Evolutionary conservation across 2,329 filamentous ascomycete genomes (phyloP).

Genomic region (Aspergillus phoenicis): DNA sequence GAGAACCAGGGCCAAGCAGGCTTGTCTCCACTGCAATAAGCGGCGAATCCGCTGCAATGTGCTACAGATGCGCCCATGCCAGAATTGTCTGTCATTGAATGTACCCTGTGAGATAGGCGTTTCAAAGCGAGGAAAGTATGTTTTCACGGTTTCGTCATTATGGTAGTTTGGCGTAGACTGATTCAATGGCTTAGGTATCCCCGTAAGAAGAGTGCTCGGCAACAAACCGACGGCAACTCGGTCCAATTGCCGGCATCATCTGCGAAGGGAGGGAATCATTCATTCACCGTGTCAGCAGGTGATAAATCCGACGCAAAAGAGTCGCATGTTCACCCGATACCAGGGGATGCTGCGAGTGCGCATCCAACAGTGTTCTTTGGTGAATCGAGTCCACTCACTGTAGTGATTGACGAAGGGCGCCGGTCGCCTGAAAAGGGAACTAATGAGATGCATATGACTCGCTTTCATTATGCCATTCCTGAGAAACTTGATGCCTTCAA

Average conservation of each 20-base stretch:
- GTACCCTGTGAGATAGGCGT: conserved; percentile 46
- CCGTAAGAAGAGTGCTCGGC: conserved; percentile 23
- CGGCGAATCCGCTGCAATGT: conserved; percentile 52
- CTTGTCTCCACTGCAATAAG: conserved; percentile 49
- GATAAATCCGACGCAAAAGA: not conserved
- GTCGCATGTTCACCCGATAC: not conserved
- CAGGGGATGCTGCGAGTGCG: not conserved
- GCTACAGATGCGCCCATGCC: conserved; percentile 47
- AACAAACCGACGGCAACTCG: not conserved
- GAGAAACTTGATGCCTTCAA: conserved; percentile 21
- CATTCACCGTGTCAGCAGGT: no score
- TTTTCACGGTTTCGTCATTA: conserved; percentile 3
- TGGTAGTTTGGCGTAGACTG: not conserved
- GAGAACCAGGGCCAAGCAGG: conserved; percentile 43
- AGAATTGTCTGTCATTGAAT: conserved; percentile 44
- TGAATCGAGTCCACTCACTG: conserved; percentile 53
- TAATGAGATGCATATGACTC: conserved; percentile 30
- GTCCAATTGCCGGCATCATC: not conserved
- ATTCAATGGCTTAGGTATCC: conserved; percentile 20
- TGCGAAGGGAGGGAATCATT: not conserved
- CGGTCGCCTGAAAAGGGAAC: not conserved
- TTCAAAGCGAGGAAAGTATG: conserved; percentile 49
- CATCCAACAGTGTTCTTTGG: conserved; percentile 46
- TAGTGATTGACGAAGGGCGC: conserved; percentile 48
- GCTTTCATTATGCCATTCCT: conserved; percentile 42